phyloP scores from a whole-genome alignment of 352 stramenopile genomes.

The Albugo candida region DNA sequence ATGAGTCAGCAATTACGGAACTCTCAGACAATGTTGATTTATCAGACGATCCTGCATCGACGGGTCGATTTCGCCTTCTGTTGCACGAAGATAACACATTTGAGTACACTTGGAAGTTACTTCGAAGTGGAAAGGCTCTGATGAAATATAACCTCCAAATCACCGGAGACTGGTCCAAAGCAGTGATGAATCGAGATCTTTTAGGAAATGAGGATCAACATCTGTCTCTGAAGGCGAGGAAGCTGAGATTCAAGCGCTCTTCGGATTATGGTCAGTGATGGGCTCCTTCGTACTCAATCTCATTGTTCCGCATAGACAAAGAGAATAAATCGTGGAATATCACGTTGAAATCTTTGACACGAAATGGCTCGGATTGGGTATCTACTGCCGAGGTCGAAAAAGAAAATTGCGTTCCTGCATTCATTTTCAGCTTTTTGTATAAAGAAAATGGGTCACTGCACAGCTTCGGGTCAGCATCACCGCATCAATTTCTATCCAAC shows the following conservation, averaged over 20 bases:
- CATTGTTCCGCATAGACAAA: neutral
- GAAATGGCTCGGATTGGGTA: conserved; percentile 51
- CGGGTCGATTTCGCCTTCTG: conserved; percentile 17
- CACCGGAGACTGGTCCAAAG: conserved; percentile 37
- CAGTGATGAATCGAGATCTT: conserved; percentile 51
- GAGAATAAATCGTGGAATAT: conserved; percentile 31
- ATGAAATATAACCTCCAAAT: conserved; percentile 66
- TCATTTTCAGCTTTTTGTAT: conserved; percentile 41
- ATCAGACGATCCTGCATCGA: neutral
- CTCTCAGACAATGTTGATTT: too few relatives aligned
- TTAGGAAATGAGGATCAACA: conserved; percentile 51
- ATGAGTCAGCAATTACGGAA: conserved; percentile 5
- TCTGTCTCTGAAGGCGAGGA: conserved; percentile 30
- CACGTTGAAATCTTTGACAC: conserved; percentile 40
- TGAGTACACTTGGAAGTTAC: conserved; percentile 54
- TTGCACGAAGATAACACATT: conserved; percentile 71
- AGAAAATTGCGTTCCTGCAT: conserved; percentile 21
- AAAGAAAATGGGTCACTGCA: conserved; percentile 17
- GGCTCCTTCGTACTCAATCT: neutral
- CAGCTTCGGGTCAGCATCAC: conserved; percentile 23
- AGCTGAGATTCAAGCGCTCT: conserved; percentile 46
- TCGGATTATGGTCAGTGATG: conserved; percentile 39
- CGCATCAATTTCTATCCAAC: conserved; percentile 35
- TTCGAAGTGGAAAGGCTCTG: conserved; percentile 12
- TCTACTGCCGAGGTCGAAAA: conserved; percentile 41